A percentile compares a stretch with the other conserved stretches of the same genome.
Evolutionary conservation across 129 eudicot genomes (phyloP).

Genomic region (Oenanthe sinensis): DNA sequence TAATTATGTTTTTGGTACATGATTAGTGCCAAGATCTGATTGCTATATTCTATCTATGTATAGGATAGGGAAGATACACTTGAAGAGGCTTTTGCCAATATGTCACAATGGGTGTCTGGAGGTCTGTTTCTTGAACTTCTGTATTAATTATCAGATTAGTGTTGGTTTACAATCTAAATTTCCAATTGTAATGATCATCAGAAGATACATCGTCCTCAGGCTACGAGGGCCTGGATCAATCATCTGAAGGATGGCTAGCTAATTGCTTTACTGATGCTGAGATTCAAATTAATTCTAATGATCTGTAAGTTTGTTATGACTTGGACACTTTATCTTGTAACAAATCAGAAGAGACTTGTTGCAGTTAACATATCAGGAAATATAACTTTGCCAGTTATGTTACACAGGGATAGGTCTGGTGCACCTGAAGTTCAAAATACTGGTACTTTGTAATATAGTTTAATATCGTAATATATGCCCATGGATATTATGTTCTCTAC

Average conservation of each 20-base stretch:
- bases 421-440: constrained; percentile 47
- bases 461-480: not conserved
- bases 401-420: constrained; percentile 48
- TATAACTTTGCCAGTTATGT: constrained; percentile 5
- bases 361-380: constrained; percentile 11
- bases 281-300: constrained; percentile 37
- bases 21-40: not conserved
- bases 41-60: constrained; percentile 2
- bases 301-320: constrained; percentile 41
- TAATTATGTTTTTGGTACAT: not conserved
- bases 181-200: constrained; percentile 12
- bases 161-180: not conserved
- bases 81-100: constrained; percentile 50
- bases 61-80: constrained; percentile 59
- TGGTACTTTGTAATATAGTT: constrained; percentile 33
- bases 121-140: constrained; percentile 28
- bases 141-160: not conserved
- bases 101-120: constrained; percentile 68
- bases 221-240: constrained; percentile 47
- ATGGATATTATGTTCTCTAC: not conserved
- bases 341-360: not conserved
- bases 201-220: constrained; percentile 45
- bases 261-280: constrained; percentile 73
- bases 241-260: constrained; percentile 80
- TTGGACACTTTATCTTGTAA: not conserved